These are phyloP conservation scores for Piper longum DNA, from an alignment of 164 flowering plant genomes.

Conservation along the genomic window DNA sequence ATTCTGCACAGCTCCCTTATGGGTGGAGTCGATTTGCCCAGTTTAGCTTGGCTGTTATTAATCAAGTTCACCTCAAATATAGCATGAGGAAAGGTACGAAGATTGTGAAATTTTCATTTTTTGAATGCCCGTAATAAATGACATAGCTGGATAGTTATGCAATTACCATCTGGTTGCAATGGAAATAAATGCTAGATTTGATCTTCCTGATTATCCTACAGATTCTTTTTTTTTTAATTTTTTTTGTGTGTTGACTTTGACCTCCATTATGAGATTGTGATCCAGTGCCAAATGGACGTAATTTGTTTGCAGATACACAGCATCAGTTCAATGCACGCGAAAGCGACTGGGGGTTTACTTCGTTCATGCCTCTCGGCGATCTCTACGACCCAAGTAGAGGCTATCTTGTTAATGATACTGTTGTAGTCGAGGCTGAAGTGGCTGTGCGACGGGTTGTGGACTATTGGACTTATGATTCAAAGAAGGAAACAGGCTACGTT, in stretches of 20 bases:
- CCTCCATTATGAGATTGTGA: no score
- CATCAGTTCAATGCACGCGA: slow-evolving; percentile 83
- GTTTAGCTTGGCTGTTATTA: slow-evolving; percentile 61
- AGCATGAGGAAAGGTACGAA: slow-evolving; percentile 52
- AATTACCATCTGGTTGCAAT: no score
- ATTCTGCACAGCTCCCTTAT: slow-evolving; percentile 48
- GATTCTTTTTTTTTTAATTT: no score
- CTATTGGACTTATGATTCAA: slow-evolving; percentile 82
- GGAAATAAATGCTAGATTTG: no score
- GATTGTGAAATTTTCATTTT: no score
- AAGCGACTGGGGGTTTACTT: slow-evolving; percentile 92
- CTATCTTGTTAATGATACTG: slow-evolving; percentile 58
- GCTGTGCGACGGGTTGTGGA: slow-evolving; percentile 59
- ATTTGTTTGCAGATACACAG: slow-evolving; percentile 51
- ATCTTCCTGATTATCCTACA: no score
- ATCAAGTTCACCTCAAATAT: slow-evolving; percentile 43
- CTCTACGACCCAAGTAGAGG: slow-evolving; percentile 71
- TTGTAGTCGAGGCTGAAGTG: slow-evolving; percentile 73
- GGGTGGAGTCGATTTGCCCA: slow-evolving; percentile 85
- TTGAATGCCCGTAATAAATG: no score
- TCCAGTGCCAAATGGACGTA: neutral
- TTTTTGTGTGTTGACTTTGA: no score
- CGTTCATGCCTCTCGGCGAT: slow-evolving; percentile 81
- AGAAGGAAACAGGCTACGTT: slow-evolving; percentile 90
- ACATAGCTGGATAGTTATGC: no score